Evolutionary conservation across 1,284 basidiomycete species (phyloP).

Genomic region (Apiotrichum gamsii): DNA sequence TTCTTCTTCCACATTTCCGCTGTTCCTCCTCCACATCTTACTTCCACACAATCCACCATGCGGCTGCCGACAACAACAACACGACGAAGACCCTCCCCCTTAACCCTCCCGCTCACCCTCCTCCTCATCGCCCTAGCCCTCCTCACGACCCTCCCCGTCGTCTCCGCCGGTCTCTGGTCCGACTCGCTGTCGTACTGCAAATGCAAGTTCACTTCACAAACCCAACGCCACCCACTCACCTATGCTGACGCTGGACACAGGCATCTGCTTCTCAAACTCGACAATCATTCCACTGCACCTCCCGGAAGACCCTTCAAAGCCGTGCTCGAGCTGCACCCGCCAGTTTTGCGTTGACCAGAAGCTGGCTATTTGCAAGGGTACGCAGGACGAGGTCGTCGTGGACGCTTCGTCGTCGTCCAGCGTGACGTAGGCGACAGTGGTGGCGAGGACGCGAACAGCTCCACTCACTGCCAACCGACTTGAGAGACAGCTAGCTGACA

Average conservation of each 20-base stretch:
- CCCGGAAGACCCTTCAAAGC: slow-evolving; percentile 76
- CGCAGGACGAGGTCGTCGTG: background rate
- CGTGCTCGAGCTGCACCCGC: slow-evolving; percentile 85
- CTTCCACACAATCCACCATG: background rate
- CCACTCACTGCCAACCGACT: too few species aligned
- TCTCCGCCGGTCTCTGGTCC: slow-evolving; percentile 25
- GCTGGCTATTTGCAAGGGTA: slow-evolving; percentile 63
- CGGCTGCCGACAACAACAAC: background rate
- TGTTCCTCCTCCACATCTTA: background rate
- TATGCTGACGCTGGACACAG: slow-evolving; percentile 47
- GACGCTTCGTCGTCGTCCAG: background rate
- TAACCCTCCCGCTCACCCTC: background rate
- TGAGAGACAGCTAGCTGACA: too few species aligned
- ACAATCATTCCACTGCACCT: slow-evolving; percentile 74
- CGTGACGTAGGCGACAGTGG: background rate
- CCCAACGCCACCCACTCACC: background rate
- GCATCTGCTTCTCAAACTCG: slow-evolving; percentile 87
- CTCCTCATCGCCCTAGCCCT: slow-evolving; percentile 1
- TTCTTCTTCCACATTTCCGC: too few species aligned
- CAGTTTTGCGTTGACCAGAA: slow-evolving; percentile 94
- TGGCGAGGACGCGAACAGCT: too few species aligned
- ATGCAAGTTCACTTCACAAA: slow-evolving; percentile 27
- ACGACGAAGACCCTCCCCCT: too few species aligned
- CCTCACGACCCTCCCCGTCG: slow-evolving; percentile 1
- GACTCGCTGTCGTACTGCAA: slow-evolving; percentile 45